Evolutionary conservation across 2,329 filamentous ascomycete genomes (phyloP).

Genomic region (Claviceps cyperi): DNA sequence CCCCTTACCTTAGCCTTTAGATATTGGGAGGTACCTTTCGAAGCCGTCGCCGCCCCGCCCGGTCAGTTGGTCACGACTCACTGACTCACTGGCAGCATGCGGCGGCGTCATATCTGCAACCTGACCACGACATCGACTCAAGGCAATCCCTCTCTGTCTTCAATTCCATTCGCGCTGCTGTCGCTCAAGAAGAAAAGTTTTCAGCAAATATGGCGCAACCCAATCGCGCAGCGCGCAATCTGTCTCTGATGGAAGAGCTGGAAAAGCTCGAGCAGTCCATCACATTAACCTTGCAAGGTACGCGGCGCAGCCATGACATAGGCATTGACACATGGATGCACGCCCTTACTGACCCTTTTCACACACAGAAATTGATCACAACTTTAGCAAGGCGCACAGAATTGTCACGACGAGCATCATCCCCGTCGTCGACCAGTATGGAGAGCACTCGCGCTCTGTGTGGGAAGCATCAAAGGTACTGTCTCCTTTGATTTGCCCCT

Average conservation of each 20-base stretch:
- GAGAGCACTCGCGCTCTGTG: slow-evolving; percentile 80
- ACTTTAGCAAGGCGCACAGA: slow-evolving; percentile 91
- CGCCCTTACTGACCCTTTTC: slow-evolving; percentile 3
- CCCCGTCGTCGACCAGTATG: slow-evolving; percentile 88
- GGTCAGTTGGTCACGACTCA: not conserved
- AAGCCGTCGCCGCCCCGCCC: not conserved
- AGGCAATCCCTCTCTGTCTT: not conserved
- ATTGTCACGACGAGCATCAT: slow-evolving; percentile 91
- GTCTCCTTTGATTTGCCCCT: not conserved
- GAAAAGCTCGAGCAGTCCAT: slow-evolving; percentile 95
- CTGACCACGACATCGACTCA: not conserved
- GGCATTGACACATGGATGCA: not conserved
- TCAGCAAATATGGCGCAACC: slow-evolving; percentile 31
- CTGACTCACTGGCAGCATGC: no score
- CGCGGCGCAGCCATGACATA: slow-evolving; percentile 3
- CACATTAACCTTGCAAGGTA: slow-evolving; percentile 85
- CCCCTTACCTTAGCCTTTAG: no score
- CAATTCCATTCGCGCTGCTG: not conserved
- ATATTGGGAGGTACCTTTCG: no score
- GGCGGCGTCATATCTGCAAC: not conserved
- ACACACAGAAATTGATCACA: slow-evolving; percentile 79
- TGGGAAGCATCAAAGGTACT: slow-evolving; percentile 90
- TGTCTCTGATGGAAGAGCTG: slow-evolving; percentile 86
- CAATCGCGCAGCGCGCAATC: slow-evolving; percentile 32
- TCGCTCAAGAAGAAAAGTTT: not conserved